A percentile compares a stretch with the other conserved stretches of the same genome.
phyloP scores from a whole-genome alignment of 2,329 filamentous ascomycete genomes.

The Pezicula carpinea region DNA sequence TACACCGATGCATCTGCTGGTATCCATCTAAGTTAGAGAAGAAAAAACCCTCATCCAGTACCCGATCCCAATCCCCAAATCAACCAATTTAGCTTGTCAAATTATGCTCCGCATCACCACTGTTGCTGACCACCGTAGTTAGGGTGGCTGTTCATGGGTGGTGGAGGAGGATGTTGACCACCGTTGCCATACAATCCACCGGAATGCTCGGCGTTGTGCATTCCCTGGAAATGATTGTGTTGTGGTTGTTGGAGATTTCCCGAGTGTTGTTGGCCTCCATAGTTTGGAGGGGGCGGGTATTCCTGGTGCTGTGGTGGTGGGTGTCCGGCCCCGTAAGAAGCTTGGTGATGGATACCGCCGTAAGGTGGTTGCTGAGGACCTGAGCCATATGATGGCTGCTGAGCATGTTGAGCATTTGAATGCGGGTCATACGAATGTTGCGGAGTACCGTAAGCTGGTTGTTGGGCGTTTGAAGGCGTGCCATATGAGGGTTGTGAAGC shows the following conservation, averaged over 20 bases:
- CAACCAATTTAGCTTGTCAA: background rate
- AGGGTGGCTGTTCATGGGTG: conserved; percentile 11
- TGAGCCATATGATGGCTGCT: conserved; percentile 3
- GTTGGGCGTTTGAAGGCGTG: conserved; percentile 6
- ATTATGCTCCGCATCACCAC: background rate
- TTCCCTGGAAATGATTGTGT: conserved; percentile 19
- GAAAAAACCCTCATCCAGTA: background rate
- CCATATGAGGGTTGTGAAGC: conserved; percentile 10
- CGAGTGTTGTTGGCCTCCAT: conserved; percentile 13
- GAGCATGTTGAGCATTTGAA: conserved; percentile 1
- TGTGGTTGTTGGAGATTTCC: conserved; percentile 19
- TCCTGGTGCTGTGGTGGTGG: conserved; percentile 12
- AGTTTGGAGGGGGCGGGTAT: conserved; percentile 12
- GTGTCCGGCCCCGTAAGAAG: background rate
- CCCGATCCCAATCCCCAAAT: background rate
- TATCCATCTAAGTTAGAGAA: conserved; percentile 9
- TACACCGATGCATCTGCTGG: conserved; percentile 9
- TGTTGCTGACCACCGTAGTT: background rate
- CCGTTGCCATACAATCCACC: conserved; percentile 21
- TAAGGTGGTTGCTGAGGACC: conserved; percentile 15
- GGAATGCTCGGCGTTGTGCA: conserved; percentile 20
- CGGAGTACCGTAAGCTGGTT: conserved; percentile 8
- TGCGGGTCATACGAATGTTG: conserved; percentile 6
- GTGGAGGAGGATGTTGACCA: conserved; percentile 4
- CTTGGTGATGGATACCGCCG: conserved; percentile 9